Evolutionary conservation across 163 green algal species (phyloP), one percentile per base, ranked within the genome.

Genomic region (Scenedesmus sp.): DNA sequence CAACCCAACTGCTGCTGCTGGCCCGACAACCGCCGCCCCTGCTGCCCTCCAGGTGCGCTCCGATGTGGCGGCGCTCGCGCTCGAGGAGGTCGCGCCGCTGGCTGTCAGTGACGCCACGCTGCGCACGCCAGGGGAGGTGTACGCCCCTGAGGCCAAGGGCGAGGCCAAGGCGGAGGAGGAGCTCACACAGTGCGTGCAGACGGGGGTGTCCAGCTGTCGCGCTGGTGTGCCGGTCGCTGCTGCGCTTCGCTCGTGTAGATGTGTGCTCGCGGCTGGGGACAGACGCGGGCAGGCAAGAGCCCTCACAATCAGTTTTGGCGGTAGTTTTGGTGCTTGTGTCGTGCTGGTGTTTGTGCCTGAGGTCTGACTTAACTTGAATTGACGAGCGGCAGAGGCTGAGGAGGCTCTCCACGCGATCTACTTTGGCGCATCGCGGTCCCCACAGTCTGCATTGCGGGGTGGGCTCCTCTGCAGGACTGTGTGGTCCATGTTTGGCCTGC

Each of bases 11-110:
- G 76, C 76, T 59, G 40, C 76, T 33, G 40, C 18, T 82, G 42
- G 13, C 40, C 42, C 37, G 42, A n/a, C 79, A 68, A 43, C 79
- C 65, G 79, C 76, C 65, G 43, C 30, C n/a, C 7, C 40, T 80
- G 53, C 53, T 80, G 43, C 37, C 15, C 35, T 96, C 56, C 88
- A 93, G 43, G 94, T 96, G n/a, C 94, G 93, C 33, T 85, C 72
- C 33, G 95, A 99, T 78, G 96, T 98, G 70, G 96, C 97, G 26
- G 98, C 98, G 3, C 93, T 99, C 40, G 95, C 95, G 26, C 97
- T 99, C 96, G 98, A 99, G 94, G 98, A 99, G 93, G 98, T 97
- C 0, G 95, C 96, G 10, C 96, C 97, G 0, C 90, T 97, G 93
- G 95, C 96, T 44, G 95, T 97, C 1, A 96, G 87, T 91, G 92